Conservation (phyloP, 2,329 filamentous ascomycete species). For the Chalaropsis ovoidea region DNA sequence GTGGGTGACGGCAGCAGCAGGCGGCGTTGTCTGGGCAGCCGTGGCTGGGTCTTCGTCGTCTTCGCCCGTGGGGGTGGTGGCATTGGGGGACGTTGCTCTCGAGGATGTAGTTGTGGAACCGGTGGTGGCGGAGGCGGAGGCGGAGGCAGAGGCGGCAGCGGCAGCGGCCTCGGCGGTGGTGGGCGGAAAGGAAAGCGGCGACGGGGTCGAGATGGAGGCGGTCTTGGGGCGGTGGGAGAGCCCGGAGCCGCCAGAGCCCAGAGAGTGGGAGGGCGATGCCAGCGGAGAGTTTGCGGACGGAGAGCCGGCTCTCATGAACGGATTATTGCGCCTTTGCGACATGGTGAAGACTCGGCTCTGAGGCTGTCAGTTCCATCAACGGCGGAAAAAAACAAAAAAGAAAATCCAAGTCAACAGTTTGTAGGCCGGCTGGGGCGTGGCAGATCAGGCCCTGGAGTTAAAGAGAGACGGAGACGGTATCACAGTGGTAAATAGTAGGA, state of each 20-base stretch:
- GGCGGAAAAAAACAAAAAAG: not conserved
- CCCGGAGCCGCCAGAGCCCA: slow-evolving; percentile 38
- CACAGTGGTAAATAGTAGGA: too few relatives aligned
- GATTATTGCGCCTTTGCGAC: slow-evolving; percentile 67
- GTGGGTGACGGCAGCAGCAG: not conserved
- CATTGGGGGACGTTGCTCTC: not conserved
- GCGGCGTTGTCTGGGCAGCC: not conserved
- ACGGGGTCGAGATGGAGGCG: slow-evolving; percentile 55
- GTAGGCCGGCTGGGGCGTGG: not conserved
- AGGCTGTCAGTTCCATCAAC: slow-evolving; percentile 6
- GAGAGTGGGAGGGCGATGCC: slow-evolving; percentile 36
- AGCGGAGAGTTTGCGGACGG: slow-evolving; percentile 32
- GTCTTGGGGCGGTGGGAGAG: slow-evolving; percentile 59
- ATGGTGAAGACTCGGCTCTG: slow-evolving; percentile 16
- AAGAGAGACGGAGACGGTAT: too few relatives aligned
- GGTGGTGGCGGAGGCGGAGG: not conserved
- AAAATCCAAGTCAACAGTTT: slow-evolving; percentile 1
- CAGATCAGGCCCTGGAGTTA: not conserved
- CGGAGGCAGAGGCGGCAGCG: not conserved
- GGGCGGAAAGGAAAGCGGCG: slow-evolving; percentile 35
- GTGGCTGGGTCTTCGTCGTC: not conserved
- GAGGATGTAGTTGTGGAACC: not conserved
- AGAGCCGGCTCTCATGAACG: slow-evolving; percentile 61
- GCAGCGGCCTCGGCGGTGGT: slow-evolving; percentile 26
- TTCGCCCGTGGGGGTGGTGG: slow-evolving; percentile 1